Conservation (phyloP, 768 basidiomycete species). For the Tricholoma furcatifolium region DNA sequence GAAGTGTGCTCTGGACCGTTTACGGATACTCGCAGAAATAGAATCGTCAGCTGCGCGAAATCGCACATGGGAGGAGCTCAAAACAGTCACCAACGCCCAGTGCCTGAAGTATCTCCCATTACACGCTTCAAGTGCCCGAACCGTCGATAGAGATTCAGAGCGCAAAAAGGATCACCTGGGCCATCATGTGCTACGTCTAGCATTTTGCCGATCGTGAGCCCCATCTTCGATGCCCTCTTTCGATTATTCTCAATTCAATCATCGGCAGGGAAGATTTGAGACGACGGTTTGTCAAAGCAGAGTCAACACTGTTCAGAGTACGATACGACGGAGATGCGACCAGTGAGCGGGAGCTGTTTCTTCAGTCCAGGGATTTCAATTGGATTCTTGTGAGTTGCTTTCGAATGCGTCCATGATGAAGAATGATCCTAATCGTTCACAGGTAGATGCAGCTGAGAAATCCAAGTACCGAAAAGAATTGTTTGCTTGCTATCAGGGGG, state of each 20-base stretch:
- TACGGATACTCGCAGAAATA: conserved; percentile 87
- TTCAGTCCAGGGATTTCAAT: conserved; percentile 61
- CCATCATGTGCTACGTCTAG: conserved; percentile 91
- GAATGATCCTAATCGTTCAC: neutral
- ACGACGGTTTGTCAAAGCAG: conserved; percentile 85
- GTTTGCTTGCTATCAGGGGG: conserved; percentile 39
- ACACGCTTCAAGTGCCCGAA: conserved; percentile 50
- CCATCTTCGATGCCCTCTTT: neutral
- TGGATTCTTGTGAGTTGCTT: conserved; percentile 53
- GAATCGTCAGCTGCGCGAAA: conserved; percentile 87
- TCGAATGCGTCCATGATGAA: neutral
- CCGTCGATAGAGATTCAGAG: conserved; percentile 53
- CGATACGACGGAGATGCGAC: conserved; percentile 68
- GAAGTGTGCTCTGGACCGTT: conserved; percentile 80
- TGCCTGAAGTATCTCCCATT: conserved; percentile 79
- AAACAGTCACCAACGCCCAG: conserved; percentile 56
- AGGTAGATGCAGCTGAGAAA: conserved; percentile 63
- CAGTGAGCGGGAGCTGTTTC: conserved; percentile 63
- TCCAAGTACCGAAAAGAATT: conserved; percentile 45
- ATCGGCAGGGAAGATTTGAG: conserved; percentile 80
- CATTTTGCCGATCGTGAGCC: conserved; percentile 94
- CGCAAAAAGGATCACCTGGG: conserved; percentile 84
- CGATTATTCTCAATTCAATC: conserved; percentile 1
- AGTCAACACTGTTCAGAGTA: conserved; percentile 78
- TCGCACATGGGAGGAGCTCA: conserved; percentile 76